Evolutionary conservation across 2,329 filamentous ascomycete genomes (phyloP).

Genomic region (Parastagonospora nodorum): DNA sequence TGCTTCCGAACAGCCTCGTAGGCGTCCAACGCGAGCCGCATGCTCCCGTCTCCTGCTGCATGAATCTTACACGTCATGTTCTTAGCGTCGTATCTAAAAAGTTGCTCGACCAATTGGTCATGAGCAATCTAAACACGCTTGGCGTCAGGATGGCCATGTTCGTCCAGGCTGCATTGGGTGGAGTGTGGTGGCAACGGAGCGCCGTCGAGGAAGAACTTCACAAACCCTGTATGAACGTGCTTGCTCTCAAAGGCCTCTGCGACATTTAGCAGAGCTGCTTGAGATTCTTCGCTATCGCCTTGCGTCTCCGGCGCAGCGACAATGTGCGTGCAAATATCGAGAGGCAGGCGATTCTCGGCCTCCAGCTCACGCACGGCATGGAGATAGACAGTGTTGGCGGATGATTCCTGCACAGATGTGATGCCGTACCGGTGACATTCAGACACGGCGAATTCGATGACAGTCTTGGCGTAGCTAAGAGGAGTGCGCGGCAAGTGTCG

Average conservation of each 20-base stretch:
- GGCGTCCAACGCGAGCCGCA: constrained; percentile 36
- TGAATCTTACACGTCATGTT: constrained; percentile 45
- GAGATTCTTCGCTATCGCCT: constrained; percentile 10
- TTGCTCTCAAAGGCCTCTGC: constrained; percentile 28
- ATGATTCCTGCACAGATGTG: constrained; percentile 41
- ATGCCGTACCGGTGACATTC: constrained; percentile 34
- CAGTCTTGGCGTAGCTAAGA: constrained; percentile 25
- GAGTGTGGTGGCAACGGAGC: constrained; percentile 37
- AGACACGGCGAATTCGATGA: constrained; percentile 24
- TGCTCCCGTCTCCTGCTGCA: constrained; percentile 37
- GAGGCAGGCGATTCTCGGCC: constrained; percentile 19
- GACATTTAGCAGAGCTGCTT: constrained; percentile 26
- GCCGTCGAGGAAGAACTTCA: constrained; percentile 45
- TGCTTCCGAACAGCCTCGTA: constrained; percentile 30
- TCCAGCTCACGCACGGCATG: constrained; percentile 35
- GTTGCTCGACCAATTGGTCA: constrained; percentile 20
- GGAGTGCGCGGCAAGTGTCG: constrained; percentile 24
- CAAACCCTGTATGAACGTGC: constrained; percentile 39
- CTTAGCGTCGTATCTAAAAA: constrained; percentile 35
- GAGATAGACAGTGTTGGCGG: constrained; percentile 32
- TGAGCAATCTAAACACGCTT: constrained; percentile 21
- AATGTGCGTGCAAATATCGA: constrained; percentile 27
- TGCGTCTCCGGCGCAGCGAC: constrained; percentile 13
- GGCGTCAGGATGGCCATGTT: constrained; percentile 28
- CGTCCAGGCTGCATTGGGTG: constrained; percentile 33